Evolutionary conservation across 345 rosid genomes (phyloP).

Genomic region (Moricandia arvensis): DNA sequence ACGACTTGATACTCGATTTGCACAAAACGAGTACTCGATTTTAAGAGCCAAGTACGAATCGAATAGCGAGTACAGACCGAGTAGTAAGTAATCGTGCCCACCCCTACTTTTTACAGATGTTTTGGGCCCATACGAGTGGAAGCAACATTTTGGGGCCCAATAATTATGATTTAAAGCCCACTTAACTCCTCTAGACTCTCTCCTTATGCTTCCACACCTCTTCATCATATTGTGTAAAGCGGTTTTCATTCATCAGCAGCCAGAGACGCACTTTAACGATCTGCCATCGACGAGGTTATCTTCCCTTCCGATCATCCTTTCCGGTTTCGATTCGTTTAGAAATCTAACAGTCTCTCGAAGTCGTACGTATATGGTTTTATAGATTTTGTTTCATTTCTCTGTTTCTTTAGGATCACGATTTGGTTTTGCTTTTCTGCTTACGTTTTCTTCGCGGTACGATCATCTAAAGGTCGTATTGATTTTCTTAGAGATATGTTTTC

Average conservation of each 20-base stretch:
- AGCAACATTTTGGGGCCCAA: background rate
- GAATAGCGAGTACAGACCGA: too few species aligned
- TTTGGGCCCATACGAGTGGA: background rate
- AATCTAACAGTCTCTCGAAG: background rate
- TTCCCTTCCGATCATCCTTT: background rate
- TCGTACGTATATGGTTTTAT: background rate
- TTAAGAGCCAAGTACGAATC: too few species aligned
- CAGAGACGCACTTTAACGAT: slow-evolving; percentile 16
- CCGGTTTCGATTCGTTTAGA: background rate
- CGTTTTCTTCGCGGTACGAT: background rate
- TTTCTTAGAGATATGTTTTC: background rate
- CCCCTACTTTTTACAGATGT: background rate
- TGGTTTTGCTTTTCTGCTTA: background rate
- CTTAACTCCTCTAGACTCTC: background rate
- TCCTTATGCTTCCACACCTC: background rate
- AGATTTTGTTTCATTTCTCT: background rate
- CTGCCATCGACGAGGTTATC: slow-evolving; percentile 20
- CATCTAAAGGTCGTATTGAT: background rate
- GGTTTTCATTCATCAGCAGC: slow-evolving; percentile 9
- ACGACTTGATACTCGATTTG: too few species aligned
- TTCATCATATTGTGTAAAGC: background rate
- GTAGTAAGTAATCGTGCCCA: too few species aligned
- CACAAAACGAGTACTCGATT: too few species aligned
- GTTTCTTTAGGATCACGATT: background rate
- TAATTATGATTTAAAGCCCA: background rate